A percentile compares a stretch with the other conserved stretches of the same genome.
Evolutionary conservation across 2,329 filamentous ascomycete genomes (phyloP).

Genomic region (Aspergillus uvarum): DNA sequence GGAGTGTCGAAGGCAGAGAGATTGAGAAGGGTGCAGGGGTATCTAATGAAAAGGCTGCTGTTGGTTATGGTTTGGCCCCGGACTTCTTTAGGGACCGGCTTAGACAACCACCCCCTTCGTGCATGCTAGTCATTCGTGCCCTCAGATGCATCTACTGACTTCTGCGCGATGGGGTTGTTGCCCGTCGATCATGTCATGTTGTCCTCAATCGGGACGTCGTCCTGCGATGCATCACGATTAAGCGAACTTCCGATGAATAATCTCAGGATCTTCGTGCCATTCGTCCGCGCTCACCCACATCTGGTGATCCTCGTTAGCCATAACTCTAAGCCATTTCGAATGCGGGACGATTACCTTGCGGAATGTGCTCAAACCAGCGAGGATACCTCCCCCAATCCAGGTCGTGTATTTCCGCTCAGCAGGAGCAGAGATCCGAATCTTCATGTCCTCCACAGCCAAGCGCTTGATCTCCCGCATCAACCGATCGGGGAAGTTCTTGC

Average conservation of each 20-base stretch:
- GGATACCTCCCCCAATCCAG: constrained; percentile 97
- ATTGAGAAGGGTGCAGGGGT: constrained; percentile 1
- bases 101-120: not conserved
- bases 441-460: constrained; percentile 96
- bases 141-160: not conserved
- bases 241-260: constrained; percentile 97
- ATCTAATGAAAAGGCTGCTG: constrained; percentile 6
- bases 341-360: constrained; percentile 68
- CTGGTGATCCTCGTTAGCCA: constrained; percentile 48
- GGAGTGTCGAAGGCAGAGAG: not conserved
- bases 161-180: not conserved
- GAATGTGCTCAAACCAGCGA: constrained; percentile 95
- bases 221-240: constrained; percentile 43
- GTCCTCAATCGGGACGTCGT: not conserved
- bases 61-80: not conserved
- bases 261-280: constrained; percentile 99
- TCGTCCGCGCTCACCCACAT: constrained; percentile 99
- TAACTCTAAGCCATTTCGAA: not conserved
- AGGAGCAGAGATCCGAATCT: constrained; percentile 98
- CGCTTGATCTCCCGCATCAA: constrained; percentile 88
- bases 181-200: not conserved
- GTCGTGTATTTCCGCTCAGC: constrained; percentile 98
- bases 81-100: not conserved
- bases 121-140: not conserved
- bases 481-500: constrained; percentile 93